Evolutionary conservation across 805 yeast genomes (phyloP), one percentile per base, ranked within the genome.

Genomic region (Metschnikowia lochheadii): DNA sequence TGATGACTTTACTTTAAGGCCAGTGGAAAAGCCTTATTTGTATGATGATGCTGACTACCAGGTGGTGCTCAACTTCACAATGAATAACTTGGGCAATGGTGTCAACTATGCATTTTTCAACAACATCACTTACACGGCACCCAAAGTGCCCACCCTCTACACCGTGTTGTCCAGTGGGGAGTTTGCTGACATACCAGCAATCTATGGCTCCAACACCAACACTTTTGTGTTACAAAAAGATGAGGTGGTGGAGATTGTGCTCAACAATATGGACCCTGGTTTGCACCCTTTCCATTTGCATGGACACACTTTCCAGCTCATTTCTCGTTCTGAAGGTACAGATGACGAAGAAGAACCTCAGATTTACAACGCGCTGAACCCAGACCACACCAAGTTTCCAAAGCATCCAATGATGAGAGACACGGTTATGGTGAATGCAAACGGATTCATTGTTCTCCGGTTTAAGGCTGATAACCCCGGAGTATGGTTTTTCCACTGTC

Each of bases 401-500:
- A 80, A 78, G 37, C 66, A 70, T 49, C 96, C 90, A 37, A 63
- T 81, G 62, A 63, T 74, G 44, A 77, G 96, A 67, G 96, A 90
- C 63, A 85, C 92, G 0, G 82, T 82, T 18, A 72, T 78, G 56
- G 81, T 89, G 15, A 79, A 82, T 46, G 81, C 85, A 33, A 82
- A 84, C 58, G 88, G 91, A 2, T 79, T 82, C 64, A 66, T 83
- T 46, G 90, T 84, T 15, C 62, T 83, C 32, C 74, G 97, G 57
- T 89, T 89, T 66, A 78, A 72, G 59, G 89, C 96, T 11, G 82
- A 86, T 61, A 90, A 91, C 61, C 96, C 97, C 2, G 97, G 97
- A 50, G 84, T 89, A 23, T 91, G 97, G 97, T 81, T 86, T 54
- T 87, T 90, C 83, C 97, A 90, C 65, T 90, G 97, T 68, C 96